phyloP scores from a whole-genome alignment of 306 rosid genomes.

The Morella rubra region DNA sequence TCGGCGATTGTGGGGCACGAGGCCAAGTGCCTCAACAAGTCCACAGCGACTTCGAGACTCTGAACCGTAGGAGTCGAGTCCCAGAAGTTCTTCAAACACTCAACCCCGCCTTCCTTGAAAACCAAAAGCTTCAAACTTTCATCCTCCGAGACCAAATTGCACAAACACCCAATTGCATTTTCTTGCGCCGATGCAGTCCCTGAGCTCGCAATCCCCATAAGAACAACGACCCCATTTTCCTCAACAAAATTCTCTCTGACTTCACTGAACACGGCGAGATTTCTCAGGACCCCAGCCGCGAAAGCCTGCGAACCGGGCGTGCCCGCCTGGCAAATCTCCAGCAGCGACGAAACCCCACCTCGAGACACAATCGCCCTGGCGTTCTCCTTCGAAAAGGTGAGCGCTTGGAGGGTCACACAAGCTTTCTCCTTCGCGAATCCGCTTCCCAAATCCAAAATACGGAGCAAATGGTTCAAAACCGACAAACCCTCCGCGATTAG shows the following conservation, averaged over 20 bases:
- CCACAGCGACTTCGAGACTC: conserved; percentile 69
- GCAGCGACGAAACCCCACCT: conserved; percentile 83
- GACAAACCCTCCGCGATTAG: conserved; percentile 72
- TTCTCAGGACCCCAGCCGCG: conserved; percentile 76
- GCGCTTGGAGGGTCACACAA: conserved; percentile 63
- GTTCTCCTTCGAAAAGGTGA: conserved; percentile 68
- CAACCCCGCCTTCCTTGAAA: conserved; percentile 70
- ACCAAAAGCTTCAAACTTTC: conserved; percentile 54
- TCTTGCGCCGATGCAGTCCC: conserved; percentile 76
- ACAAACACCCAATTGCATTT: conserved; percentile 74
- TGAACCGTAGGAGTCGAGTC: conserved; percentile 48
- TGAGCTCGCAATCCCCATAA: conserved; percentile 60
- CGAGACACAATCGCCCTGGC: conserved; percentile 83
- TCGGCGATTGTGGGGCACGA: conserved; percentile 47
- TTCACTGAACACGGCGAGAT: conserved; percentile 58
- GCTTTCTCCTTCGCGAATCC: conserved; percentile 75
- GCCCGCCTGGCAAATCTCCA: conserved; percentile 85
- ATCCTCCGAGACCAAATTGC: conserved; percentile 58
- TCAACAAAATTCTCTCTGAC: conserved; percentile 63
- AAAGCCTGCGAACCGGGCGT: conserved; percentile 86
- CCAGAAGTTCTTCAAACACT: conserved; percentile 79
- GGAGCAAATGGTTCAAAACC: conserved; percentile 66
- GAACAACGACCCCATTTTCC: conserved; percentile 67
- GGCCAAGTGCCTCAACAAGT: conserved; percentile 62
- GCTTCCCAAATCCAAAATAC: conserved; percentile 80